Evolutionary conservation across 2,329 filamentous ascomycete species (phyloP).

Genomic region (Verticillium alfalfae): DNA sequence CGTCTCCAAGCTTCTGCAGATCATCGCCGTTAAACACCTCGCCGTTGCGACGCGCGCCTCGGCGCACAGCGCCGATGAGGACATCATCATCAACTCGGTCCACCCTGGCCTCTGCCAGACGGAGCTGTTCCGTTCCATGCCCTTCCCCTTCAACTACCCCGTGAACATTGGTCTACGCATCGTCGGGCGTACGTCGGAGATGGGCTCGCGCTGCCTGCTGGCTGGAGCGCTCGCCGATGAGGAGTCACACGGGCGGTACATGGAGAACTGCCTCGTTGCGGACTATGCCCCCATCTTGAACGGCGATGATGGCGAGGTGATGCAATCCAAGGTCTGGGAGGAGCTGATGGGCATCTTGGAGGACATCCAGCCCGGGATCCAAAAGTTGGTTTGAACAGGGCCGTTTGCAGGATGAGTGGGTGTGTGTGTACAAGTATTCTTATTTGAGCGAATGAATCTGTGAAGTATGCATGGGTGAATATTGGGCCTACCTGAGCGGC

Average conservation of each 20-base stretch:
- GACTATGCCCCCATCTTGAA: constrained; percentile 16
- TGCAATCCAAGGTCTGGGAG: constrained; percentile 30
- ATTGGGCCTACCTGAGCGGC: too few species aligned
- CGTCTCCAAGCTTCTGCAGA: constrained; percentile 25
- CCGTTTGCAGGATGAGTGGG: not conserved
- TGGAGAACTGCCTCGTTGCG: constrained; percentile 25
- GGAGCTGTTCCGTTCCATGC: constrained; percentile 26
- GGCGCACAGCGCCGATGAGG: constrained; percentile 21
- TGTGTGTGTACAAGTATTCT: not conserved
- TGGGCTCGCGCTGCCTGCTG: constrained; percentile 32
- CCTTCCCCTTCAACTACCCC: constrained; percentile 19
- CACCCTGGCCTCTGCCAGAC: constrained; percentile 36
- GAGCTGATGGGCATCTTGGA: constrained; percentile 38
- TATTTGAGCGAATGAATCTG: not conserved
- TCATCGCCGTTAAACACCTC: constrained; percentile 25
- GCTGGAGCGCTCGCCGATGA: constrained; percentile 28
- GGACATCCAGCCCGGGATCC: constrained; percentile 31
- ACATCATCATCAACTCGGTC: constrained; percentile 29
- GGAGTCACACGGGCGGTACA: constrained; percentile 30
- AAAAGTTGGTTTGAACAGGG: constrained; percentile 20
- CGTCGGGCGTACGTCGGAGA: constrained; percentile 29
- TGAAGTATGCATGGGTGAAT: too few species aligned
- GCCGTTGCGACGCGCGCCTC: constrained; percentile 23
- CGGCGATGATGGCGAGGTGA: constrained; percentile 26
- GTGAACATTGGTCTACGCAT: constrained; percentile 10